phyloP scores from a whole-genome alignment of 208 protist genomes.

The Wallacemonas sp. region DNA sequence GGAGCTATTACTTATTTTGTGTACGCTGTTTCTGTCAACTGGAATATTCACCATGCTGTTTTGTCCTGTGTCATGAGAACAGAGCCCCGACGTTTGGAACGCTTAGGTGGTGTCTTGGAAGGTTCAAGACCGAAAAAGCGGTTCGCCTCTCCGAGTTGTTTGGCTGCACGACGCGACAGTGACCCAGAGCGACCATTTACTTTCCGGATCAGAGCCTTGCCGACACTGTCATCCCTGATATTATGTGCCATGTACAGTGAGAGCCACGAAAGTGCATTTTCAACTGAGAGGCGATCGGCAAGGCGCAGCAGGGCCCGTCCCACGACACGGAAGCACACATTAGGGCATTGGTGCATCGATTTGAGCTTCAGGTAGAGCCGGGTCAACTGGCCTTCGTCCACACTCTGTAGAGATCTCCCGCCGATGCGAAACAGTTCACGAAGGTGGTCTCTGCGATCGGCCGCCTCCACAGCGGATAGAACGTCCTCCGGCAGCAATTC shows the following conservation, averaged over 20 bases:
- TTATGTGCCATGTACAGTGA: conserved; percentile 52
- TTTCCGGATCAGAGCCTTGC: conserved; percentile 39
- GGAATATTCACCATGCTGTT: not conserved
- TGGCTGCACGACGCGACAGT: conserved; percentile 1
- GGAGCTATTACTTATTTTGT: no score
- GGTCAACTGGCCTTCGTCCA: conserved; percentile 59
- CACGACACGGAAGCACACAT: conserved; percentile 56
- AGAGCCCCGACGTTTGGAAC: not conserved
- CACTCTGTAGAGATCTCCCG: conserved; percentile 20
- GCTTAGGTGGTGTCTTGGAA: not conserved
- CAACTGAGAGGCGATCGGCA: conserved; percentile 31
- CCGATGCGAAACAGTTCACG: conserved; percentile 42
- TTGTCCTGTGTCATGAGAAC: not conserved
- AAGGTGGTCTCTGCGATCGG: conserved; percentile 22
- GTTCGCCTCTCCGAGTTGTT: conserved; percentile 20
- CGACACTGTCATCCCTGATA: conserved; percentile 71
- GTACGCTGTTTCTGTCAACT: no score
- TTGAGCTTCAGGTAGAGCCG: conserved; percentile 44
- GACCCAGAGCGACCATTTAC: conserved; percentile 3
- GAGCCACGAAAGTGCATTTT: conserved; percentile 64
- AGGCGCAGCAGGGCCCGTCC: conserved; percentile 45
- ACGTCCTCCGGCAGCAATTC: conserved; percentile 53
- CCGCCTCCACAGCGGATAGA: conserved; percentile 43
- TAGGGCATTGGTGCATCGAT: conserved; percentile 33
- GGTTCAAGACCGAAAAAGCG: conserved; percentile 20